Evolutionary conservation across 768 basidiomycete genomes (phyloP), one percentile per base, ranked within the genome.

Genomic region (Floccularia luteovirens): DNA sequence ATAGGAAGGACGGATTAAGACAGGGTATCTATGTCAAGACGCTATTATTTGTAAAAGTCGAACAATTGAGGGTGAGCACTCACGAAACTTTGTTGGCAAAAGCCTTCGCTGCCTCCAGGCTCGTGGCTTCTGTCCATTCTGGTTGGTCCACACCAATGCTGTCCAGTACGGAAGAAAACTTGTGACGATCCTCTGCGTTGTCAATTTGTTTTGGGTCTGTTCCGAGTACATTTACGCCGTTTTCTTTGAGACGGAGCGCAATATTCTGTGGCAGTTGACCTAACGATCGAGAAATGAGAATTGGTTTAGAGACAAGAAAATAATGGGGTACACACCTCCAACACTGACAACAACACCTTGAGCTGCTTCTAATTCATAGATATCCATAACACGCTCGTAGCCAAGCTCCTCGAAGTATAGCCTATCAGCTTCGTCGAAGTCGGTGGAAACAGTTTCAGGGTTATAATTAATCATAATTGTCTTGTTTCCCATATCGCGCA

Each of bases 381-480:
- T 98, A 61, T 99, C 96, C 94, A 99, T 97, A 47, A 99, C 93
- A 30, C 94, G 80, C 63, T 99, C 96, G 64, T 76, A 98, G 36
- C 94, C 91, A 43, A 99, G 78, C 59, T 98, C 94, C 60, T 99
- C 96, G 58, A 99, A 99, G 70, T 99, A 99, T 34, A 99, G 67
- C 43, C 96, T 72, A 54, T 98, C 96, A n/a, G 96, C 96, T 66
- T 99, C 96, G 55, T 99, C 96, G 60, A 93, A 99, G 61, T 98
- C 96, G 42, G 96, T 99, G 5, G 93, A 97, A 30, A 98, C 96
- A 3, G 96, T 99, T 65, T 99, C 96, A 6, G 94, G 94, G 64
- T 98, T 99, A 65, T 99, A 99, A 71, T 99, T 99, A 74, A 99
- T 75, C 94, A 98, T 98, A 67, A 99, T 82, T 31, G 96, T 97